Base-by-base conservation (phyloP, 768 basidiomycete genomes). In the Rubroboletus pulcherrimus region DNA sequence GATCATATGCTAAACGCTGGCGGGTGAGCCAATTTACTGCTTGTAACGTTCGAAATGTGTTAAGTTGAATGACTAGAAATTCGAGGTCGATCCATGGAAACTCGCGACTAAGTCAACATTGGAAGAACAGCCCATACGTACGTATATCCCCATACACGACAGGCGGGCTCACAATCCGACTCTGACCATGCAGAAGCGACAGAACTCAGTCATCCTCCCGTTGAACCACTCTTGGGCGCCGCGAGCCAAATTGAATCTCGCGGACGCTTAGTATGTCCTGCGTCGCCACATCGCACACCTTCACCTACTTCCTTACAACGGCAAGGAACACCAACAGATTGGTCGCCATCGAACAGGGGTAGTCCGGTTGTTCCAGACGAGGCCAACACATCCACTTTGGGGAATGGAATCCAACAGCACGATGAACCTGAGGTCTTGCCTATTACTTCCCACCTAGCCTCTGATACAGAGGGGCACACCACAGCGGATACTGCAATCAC, bases 301-400 rank as follows among this genome's bases (percentile, higher is more conserved):
- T 51, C 58, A 7, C 55, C 54, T 9, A 33, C 52, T 24, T 37
- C 58, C n/a, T 31, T 24, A 12, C 59, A 12, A 40, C 49, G 17
- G 12, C 63, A 62, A 58, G 67, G 62, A 31, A 71, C 70, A 6
- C 71, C 70, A n/a, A 59, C 71, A n/a, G 52, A 69, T 29, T 71
- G 70, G 70, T 67, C 71, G 9, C 51, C 44, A 34, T 71, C 71
- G 10, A 47, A 53, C 10, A 59, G 58, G 19, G 63, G 65, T 7
- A 71, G 60, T 51, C 54, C 63, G 4, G 15, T 48, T 38, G 29
- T 47, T 43, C 30, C 31, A 33, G 57, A 44, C 8, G 35, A 39
- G 24, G 34, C 34, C 12, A 9, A 34, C 14, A 15, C 19, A 34
- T 19, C 29, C 24, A 10, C 45, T 21, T 14, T 37, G 12, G 45